Percentiles rank a stretch among this genome's conserved stretches.
phyloP scores from a whole-genome alignment of 768 basidiomycete species.

The Hygrophoropsis aurantiaca region DNA sequence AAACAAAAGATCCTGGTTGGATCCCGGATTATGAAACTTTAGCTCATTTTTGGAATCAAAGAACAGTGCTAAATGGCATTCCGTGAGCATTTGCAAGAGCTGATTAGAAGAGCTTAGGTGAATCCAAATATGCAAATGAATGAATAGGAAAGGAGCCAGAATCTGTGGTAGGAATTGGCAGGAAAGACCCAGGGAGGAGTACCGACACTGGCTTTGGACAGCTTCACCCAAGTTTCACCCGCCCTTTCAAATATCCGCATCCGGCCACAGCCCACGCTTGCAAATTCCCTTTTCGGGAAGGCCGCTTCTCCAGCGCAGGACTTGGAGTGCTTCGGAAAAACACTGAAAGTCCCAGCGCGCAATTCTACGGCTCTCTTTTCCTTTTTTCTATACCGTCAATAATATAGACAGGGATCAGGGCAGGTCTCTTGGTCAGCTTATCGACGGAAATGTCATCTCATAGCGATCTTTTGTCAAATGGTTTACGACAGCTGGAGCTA shows the following conservation, averaged over 20 bases:
- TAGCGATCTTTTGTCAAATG: conserved; percentile 42
- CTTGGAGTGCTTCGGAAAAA: conserved; percentile 1
- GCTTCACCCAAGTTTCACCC: background rate
- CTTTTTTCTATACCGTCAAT: background rate
- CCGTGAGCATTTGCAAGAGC: conserved; percentile 9
- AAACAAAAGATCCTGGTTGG: conserved; percentile 5
- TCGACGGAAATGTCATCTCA: conserved; percentile 30
- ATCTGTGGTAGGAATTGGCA: conserved; percentile 20
- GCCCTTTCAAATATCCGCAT: conserved; percentile 25
- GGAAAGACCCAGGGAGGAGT: conserved; percentile 4
- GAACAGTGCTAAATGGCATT: conserved; percentile 10
- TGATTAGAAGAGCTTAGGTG: conserved; percentile 7
- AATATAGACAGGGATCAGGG: conserved; percentile 4
- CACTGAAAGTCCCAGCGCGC: background rate
- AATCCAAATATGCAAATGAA: conserved; percentile 1
- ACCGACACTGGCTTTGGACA: conserved; percentile 14
- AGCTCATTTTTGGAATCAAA: conserved; percentile 32
- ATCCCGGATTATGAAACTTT: conserved; percentile 31
- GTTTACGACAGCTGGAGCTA: conserved; percentile 48
- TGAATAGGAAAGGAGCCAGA: conserved; percentile 28
- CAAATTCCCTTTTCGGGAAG: background rate
- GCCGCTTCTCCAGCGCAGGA: conserved; percentile 3
- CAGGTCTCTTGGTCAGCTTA: conserved; percentile 17
- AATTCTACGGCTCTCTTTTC: background rate
- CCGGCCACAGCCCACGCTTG: conserved; percentile 1